phyloP scores from a whole-genome alignment of 805 yeast genomes.

The Ogataea methanolica region DNA sequence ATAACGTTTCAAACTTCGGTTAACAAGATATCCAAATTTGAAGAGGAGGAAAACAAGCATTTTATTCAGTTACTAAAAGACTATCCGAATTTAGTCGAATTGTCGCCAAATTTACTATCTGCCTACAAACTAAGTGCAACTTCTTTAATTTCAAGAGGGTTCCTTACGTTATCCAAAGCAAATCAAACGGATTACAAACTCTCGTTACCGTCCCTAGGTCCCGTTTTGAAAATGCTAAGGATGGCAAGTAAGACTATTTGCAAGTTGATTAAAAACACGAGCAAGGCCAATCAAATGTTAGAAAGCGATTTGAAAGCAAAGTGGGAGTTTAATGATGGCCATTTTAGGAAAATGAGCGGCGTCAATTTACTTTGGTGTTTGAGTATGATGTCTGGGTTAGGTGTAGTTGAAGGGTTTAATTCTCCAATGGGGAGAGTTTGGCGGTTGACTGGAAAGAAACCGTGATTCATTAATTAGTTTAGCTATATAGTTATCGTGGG shows the following conservation, averaged over 20 bases:
- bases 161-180: conserved; percentile 34
- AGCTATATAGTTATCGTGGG: background rate
- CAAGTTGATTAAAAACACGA: conserved; percentile 30
- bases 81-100: conserved; percentile 20
- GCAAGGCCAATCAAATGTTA: conserved; percentile 37
- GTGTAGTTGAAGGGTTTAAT: conserved; percentile 45
- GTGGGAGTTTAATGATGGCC: conserved; percentile 35
- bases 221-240: conserved; percentile 39
- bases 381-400: conserved; percentile 49
- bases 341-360: conserved; percentile 47
- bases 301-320: conserved; percentile 34
- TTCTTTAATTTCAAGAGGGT: conserved; percentile 36
- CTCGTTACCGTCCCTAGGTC: conserved; percentile 48
- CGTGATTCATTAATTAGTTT: conserved; percentile 2
- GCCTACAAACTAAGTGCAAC: conserved; percentile 24
- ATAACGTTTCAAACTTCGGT: conserved; percentile 3
- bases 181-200: conserved; percentile 33
- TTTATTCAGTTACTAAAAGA: conserved; percentile 15
- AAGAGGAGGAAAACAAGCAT: conserved; percentile 2
- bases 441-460: conserved; percentile 39
- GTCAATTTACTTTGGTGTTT: conserved; percentile 45
- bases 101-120: conserved; percentile 20
- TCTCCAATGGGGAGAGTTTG: conserved; percentile 53
- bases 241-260: conserved; percentile 42
- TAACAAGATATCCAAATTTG: background rate